Evolutionary conservation across 164 flowering plant genomes (phyloP).

Genomic region (Tetrastigma voinierianum): DNA sequence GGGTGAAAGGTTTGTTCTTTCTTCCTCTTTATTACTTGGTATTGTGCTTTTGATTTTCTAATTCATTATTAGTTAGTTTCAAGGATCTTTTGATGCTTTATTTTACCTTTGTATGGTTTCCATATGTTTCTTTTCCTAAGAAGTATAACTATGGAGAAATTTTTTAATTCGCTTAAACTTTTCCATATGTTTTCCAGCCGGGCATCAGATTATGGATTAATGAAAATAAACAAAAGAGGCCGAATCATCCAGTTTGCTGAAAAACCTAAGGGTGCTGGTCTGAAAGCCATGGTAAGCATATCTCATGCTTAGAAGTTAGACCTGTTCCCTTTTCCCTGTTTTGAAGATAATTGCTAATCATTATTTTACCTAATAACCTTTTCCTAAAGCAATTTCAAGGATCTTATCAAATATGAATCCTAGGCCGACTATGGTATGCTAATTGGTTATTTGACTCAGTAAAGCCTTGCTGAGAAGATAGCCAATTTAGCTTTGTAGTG

Average conservation of each 20-base stretch:
- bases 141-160: background rate
- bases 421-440: too few species aligned
- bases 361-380: background rate
- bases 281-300: slow-evolving; percentile 74
- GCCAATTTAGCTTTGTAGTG: too few species aligned
- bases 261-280: slow-evolving; percentile 81
- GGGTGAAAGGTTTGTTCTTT: slow-evolving; percentile 68
- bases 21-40: slow-evolving; percentile 5
- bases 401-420: too few species aligned
- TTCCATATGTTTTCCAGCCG: slow-evolving; percentile 52
- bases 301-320: slow-evolving; percentile 7
- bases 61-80: background rate
- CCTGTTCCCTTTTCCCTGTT: background rate
- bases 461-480: too few species aligned
- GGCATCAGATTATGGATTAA: slow-evolving; percentile 91
- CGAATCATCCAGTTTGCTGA: slow-evolving; percentile 81
- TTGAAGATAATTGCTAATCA: background rate
- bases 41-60: background rate
- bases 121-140: background rate
- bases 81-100: background rate
- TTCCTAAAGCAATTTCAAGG: too few species aligned
- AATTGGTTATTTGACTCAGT: too few species aligned
- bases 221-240: slow-evolving; percentile 75
- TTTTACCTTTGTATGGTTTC: too few species aligned
- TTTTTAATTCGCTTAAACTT: background rate